phyloP scores from a whole-genome alignment of 768 basidiomycete genomes.

The Scleroderma bovista region DNA sequence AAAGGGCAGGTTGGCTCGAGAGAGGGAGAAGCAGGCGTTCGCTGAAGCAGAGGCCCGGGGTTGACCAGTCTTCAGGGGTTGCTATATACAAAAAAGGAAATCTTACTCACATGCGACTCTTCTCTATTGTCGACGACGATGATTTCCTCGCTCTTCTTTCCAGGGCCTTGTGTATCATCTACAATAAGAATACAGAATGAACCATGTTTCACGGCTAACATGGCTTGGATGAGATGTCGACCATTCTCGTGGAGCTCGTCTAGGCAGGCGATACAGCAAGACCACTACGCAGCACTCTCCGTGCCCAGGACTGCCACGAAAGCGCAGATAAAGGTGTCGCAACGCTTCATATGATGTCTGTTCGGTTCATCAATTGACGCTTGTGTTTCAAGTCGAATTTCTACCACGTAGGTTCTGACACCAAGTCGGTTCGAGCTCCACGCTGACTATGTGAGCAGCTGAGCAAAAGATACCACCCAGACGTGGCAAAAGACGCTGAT shows the following conservation, averaged over 20 bases:
- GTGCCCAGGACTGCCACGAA: conserved; percentile 25
- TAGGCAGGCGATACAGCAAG: conserved; percentile 9
- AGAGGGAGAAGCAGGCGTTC: conserved; percentile 39
- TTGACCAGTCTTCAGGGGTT: neutral
- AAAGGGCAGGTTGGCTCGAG: conserved; percentile 67
- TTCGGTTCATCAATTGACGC: conserved; percentile 1
- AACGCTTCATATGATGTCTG: neutral
- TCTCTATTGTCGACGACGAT: neutral
- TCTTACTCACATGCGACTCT: neutral
- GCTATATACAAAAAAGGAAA: neutral
- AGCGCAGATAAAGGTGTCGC: conserved; percentile 28
- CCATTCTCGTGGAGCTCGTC: conserved; percentile 17
- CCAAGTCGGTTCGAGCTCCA: too few species aligned
- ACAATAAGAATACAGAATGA: neutral
- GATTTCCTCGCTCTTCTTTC: neutral
- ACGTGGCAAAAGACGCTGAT: conserved; percentile 33
- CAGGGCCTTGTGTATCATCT: neutral
- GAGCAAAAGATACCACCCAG: conserved; percentile 46
- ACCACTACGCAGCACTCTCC: conserved; percentile 26
- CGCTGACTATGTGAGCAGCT: conserved; percentile 25
- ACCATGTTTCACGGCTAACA: neutral
- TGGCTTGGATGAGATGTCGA: neutral
- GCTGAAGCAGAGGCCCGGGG: neutral
- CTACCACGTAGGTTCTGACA: conserved; percentile 20
- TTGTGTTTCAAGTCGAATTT: conserved; percentile 20